Evolutionary conservation across 2,329 filamentous ascomycete genomes (phyloP).

Genomic region (Alternaria arborescens): DNA sequence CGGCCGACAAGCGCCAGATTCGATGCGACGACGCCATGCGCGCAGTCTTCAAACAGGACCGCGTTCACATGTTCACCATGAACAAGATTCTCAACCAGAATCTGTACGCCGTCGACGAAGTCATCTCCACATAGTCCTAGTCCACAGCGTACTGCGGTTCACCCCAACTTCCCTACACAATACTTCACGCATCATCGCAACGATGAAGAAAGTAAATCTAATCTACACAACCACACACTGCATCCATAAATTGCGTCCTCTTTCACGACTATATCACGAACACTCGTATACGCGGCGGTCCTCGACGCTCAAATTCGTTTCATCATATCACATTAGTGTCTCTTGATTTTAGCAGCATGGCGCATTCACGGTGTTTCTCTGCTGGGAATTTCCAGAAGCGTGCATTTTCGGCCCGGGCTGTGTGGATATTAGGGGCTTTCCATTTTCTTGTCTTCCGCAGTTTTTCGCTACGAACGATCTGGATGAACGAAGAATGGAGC

Average conservation of each 20-base stretch:
- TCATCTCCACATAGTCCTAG: slow-evolving; percentile 11
- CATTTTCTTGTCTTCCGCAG: not conserved
- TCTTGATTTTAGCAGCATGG: slow-evolving; percentile 23
- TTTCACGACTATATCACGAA: slow-evolving; percentile 10
- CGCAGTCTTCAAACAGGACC: slow-evolving; percentile 88
- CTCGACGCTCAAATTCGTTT: slow-evolving; percentile 1
- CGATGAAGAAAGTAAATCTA: slow-evolving; percentile 1
- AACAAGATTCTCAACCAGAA: slow-evolving; percentile 94
- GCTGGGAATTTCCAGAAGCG: not conserved
- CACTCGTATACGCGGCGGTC: not conserved
- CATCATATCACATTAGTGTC: not conserved
- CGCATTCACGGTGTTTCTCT: slow-evolving; percentile 17
- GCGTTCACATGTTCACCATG: slow-evolving; percentile 99
- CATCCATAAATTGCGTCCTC: not conserved
- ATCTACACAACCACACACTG: slow-evolving; percentile 1
- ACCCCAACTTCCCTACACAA: not conserved
- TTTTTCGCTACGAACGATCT: not conserved
- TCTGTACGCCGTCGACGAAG: slow-evolving; percentile 82
- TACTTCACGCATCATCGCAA: not conserved
- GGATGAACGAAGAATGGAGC: not conserved
- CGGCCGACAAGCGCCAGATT: slow-evolving; percentile 89
- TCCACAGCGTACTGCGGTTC: not conserved
- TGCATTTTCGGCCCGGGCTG: slow-evolving; percentile 6
- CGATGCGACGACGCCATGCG: slow-evolving; percentile 90
- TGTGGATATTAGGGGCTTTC: not conserved